These are phyloP conservation scores for Setaria viridis DNA, from an alignment of 202 grass and related monocot species.

Conservation along the genomic window DNA sequence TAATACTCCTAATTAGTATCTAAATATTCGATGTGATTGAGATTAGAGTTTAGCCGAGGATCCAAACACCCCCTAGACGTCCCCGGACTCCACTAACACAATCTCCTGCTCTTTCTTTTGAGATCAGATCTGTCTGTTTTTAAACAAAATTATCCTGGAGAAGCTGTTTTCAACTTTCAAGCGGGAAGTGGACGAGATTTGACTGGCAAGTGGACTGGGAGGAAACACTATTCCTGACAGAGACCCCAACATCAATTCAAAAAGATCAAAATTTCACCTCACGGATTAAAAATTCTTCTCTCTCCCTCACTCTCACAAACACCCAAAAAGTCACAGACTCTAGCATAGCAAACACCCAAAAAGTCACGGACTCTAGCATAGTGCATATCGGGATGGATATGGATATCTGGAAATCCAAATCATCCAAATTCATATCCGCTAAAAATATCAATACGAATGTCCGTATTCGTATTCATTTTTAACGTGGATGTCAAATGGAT, in stretches of 20 bases:
- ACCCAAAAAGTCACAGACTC: conserved; percentile 10
- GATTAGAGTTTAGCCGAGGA: too few relatives aligned
- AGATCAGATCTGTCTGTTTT: neutral
- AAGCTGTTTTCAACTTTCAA: neutral
- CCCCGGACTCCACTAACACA: neutral
- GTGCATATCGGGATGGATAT: too few relatives aligned
- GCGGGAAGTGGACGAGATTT: neutral
- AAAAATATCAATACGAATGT: too few relatives aligned
- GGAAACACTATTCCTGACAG: neutral
- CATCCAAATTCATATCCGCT: too few relatives aligned
- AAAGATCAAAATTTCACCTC: neutral
- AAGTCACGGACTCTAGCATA: neutral
- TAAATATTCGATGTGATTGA: too few relatives aligned
- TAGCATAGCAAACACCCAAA: neutral
- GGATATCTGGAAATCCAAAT: too few relatives aligned
- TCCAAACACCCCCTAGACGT: too few relatives aligned
- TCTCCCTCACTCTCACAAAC: neutral
- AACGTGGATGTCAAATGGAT: too few relatives aligned
- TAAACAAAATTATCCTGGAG: neutral
- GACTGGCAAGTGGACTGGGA: conserved; percentile 31
- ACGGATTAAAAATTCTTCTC: neutral
- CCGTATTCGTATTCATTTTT: too few relatives aligned
- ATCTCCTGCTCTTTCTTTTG: neutral
- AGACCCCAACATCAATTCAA: conserved; percentile 25
- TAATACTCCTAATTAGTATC: too few relatives aligned